These are phyloP conservation scores for Atkinsonella texensis DNA, from an alignment of 2,329 filamentous ascomycete genomes.

Conservation along the genomic window DNA sequence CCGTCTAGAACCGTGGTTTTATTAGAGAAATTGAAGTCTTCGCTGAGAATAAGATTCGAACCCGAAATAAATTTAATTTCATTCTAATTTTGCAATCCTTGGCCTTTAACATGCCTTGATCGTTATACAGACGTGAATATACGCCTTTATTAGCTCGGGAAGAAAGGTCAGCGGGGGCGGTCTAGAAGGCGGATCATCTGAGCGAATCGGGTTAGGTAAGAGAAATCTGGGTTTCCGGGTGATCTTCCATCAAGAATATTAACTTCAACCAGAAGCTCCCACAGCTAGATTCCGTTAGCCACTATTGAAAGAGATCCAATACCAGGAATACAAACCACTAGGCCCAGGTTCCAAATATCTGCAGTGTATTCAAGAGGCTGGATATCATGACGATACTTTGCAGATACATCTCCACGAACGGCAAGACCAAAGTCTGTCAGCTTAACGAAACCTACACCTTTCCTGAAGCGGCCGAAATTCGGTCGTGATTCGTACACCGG, in stretches of 20 bases:
- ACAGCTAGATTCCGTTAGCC: slow-evolving; percentile 11
- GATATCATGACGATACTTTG: slow-evolving; percentile 14
- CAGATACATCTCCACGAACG: slow-evolving; percentile 12
- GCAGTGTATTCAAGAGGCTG: slow-evolving; percentile 18
- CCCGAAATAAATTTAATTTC: slow-evolving; percentile 8
- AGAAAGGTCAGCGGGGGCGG: slow-evolving; percentile 14
- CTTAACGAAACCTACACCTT: slow-evolving; percentile 14
- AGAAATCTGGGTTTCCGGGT: slow-evolving; percentile 11
- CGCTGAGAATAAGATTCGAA: slow-evolving; percentile 11
- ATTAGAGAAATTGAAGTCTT: slow-evolving; percentile 11
- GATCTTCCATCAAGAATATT: slow-evolving; percentile 14
- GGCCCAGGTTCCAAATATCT: slow-evolving; percentile 20
- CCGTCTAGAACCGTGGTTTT: slow-evolving; percentile 12
- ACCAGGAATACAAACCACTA: slow-evolving; percentile 13
- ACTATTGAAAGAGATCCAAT: neutral
- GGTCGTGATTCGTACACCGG: slow-evolving; percentile 13
- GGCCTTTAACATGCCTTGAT: slow-evolving; percentile 9
- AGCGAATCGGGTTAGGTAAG: slow-evolving; percentile 15
- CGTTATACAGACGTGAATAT: slow-evolving; percentile 12
- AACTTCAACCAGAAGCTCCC: slow-evolving; percentile 18
- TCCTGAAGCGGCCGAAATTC: slow-evolving; percentile 13
- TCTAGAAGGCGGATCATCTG: slow-evolving; percentile 18
- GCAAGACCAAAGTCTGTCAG: slow-evolving; percentile 18
- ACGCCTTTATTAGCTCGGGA: slow-evolving; percentile 10
- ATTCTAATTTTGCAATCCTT: neutral